Conservation (phyloP, 495 filamentous ascomycete species). For the Entonaema liquescens region DNA sequence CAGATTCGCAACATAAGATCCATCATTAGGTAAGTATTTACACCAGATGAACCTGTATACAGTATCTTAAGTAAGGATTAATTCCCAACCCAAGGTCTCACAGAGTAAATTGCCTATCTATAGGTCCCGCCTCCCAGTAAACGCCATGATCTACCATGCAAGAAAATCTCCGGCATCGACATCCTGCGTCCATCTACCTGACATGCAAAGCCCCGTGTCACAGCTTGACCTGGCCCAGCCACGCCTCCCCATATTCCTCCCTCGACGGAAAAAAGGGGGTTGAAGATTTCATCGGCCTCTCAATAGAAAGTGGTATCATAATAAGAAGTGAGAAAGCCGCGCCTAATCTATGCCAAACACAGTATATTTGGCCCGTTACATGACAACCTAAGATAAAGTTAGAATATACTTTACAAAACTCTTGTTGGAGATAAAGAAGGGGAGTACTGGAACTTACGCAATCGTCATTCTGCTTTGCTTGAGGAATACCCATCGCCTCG, state of each 20-base stretch:
- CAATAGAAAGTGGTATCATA: conserved; percentile 39
- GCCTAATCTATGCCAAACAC: conserved; percentile 19
- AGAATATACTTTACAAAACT: background rate
- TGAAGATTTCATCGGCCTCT: conserved; percentile 17
- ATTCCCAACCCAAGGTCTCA: background rate
- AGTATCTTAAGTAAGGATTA: background rate
- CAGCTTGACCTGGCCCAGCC: conserved; percentile 3
- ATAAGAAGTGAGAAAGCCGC: conserved; percentile 37
- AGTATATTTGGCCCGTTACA: conserved; percentile 26
- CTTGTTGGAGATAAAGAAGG: background rate
- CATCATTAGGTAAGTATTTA: conserved; percentile 3
- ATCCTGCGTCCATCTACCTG: conserved; percentile 6
- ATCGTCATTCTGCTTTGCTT: conserved; percentile 79
- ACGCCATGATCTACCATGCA: conserved; percentile 25
- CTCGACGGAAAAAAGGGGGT: too few species aligned
- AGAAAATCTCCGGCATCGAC: background rate
- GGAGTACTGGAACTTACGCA: conserved; percentile 73
- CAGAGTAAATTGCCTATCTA: background rate
- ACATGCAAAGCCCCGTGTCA: background rate
- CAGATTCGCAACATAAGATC: conserved; percentile 16
- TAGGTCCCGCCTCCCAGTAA: background rate
- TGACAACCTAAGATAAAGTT: conserved; percentile 31
- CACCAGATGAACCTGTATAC: background rate
- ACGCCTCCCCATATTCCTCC: conserved; percentile 2
- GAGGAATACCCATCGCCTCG: conserved; percentile 95